phyloP scores from a whole-genome alignment of 169 alveolate species.

The Amoebophrya sp. region DNA sequence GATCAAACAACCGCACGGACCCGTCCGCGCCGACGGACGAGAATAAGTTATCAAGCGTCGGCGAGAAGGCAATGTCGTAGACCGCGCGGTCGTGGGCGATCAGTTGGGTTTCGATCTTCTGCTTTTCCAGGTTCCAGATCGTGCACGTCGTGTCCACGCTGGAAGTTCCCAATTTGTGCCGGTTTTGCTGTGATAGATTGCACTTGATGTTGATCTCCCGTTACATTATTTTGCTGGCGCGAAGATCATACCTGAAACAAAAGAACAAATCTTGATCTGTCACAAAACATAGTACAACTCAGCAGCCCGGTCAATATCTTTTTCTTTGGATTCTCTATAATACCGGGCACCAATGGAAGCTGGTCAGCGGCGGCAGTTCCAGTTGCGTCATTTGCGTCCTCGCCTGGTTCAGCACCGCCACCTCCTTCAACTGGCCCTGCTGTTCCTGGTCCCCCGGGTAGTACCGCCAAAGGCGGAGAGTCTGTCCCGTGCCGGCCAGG shows the following conservation, averaged over 20 bases:
- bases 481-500: neutral
- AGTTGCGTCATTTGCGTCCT: conserved; percentile 30
- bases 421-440: conserved; percentile 35
- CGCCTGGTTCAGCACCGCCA: conserved; percentile 37
- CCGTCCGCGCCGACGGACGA: conserved; percentile 50
- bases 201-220: conserved; percentile 27
- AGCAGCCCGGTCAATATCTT: neutral
- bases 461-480: neutral
- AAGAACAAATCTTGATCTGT: neutral
- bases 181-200: conserved; percentile 34
- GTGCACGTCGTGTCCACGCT: conserved; percentile 82
- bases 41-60: conserved; percentile 39
- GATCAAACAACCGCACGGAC: conserved; percentile 45
- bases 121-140: conserved; percentile 76
- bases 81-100: conserved; percentile 86
- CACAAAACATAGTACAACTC: neutral
- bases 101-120: conserved; percentile 67
- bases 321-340: neutral
- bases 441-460: neutral
- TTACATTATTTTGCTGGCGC: neutral
- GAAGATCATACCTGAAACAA: neutral
- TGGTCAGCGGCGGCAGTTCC: neutral
- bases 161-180: conserved; percentile 39
- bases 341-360: neutral
- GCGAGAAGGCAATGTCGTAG: conserved; percentile 70